Conservation (phyloP, 2,329 filamentous ascomycete species). For the Rhynchosporium agropyri region DNA sequence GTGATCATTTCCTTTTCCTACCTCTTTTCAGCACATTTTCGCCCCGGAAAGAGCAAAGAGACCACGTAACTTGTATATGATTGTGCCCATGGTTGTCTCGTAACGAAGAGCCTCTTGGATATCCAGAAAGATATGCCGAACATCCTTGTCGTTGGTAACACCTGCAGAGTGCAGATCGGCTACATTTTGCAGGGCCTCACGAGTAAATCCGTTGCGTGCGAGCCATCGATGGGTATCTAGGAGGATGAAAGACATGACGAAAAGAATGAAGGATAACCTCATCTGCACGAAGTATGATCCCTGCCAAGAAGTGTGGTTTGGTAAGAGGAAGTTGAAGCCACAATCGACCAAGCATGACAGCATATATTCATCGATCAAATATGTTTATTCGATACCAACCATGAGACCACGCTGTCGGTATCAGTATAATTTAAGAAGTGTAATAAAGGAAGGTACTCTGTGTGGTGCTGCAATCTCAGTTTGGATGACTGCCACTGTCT, state of each 20-base stretch:
- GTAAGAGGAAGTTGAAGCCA: slow-evolving; percentile 19
- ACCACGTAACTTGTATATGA: slow-evolving; percentile 40
- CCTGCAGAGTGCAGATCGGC: slow-evolving; percentile 46
- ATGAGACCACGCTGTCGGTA: slow-evolving; percentile 12
- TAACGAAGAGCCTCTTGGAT: slow-evolving; percentile 46
- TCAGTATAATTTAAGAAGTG: neutral
- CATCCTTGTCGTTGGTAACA: slow-evolving; percentile 42
- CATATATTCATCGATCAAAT: slow-evolving; percentile 17
- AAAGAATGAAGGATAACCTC: slow-evolving; percentile 10
- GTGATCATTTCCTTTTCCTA: slow-evolving; percentile 46
- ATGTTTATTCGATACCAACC: slow-evolving; percentile 17
- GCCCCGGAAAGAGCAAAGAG: neutral
- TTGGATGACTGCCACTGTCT: slow-evolving; percentile 18
- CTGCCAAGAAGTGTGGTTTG: slow-evolving; percentile 16
- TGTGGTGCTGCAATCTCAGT: slow-evolving; percentile 17
- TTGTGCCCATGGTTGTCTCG: slow-evolving; percentile 43
- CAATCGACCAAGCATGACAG: slow-evolving; percentile 20
- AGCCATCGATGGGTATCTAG: slow-evolving; percentile 40
- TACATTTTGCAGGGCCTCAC: slow-evolving; percentile 46
- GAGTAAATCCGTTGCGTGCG: slow-evolving; percentile 45
- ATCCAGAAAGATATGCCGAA: slow-evolving; percentile 44
- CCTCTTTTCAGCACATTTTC: neutral
- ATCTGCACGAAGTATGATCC: slow-evolving; percentile 17
- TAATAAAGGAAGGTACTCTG: slow-evolving; percentile 3
- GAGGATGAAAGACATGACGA: slow-evolving; percentile 16